Conservation (phyloP, 2,329 filamentous ascomycete genomes). For the Chaetomiaceae sp. region DNA sequence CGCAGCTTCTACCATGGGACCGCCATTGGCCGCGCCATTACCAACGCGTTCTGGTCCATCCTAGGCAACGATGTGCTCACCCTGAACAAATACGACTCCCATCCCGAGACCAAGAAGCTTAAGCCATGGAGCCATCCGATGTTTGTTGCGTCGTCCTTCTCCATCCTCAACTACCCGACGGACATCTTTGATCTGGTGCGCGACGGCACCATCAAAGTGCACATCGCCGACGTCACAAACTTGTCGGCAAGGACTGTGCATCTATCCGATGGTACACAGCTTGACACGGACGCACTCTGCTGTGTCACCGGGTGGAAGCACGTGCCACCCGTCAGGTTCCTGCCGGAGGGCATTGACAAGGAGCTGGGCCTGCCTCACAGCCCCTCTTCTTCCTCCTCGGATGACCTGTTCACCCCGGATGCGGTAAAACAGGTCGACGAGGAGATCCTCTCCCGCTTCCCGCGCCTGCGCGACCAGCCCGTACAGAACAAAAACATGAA, state of each 20-base stretch:
- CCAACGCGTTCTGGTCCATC: slow-evolving; percentile 54
- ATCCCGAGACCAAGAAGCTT: slow-evolving; percentile 50
- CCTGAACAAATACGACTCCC: slow-evolving; percentile 50
- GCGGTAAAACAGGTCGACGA: slow-evolving; percentile 44
- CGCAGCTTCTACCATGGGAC: slow-evolving; percentile 55
- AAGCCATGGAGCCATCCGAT: slow-evolving; percentile 49
- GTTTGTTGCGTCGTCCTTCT: slow-evolving; percentile 52
- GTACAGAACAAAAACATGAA: slow-evolving; percentile 43
- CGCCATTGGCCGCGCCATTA: slow-evolving; percentile 50
- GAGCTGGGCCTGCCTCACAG: slow-evolving; percentile 48
- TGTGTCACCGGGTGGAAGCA: slow-evolving; percentile 59
- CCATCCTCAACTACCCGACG: slow-evolving; percentile 57
- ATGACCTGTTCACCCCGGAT: slow-evolving; percentile 35
- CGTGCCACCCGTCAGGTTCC: slow-evolving; percentile 48
- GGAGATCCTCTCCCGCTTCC: slow-evolving; percentile 51
- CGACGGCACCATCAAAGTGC: slow-evolving; percentile 47
- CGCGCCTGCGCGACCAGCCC: slow-evolving; percentile 49
- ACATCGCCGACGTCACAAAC: slow-evolving; percentile 48
- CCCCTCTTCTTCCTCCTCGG: slow-evolving; percentile 15
- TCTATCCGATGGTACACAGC: slow-evolving; percentile 44
- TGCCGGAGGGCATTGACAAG: slow-evolving; percentile 42
- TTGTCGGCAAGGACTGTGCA: slow-evolving; percentile 45
- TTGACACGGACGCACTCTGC: slow-evolving; percentile 49
- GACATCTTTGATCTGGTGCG: slow-evolving; percentile 55
- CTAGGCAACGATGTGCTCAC: slow-evolving; percentile 52